Conservation (phyloP, 495 filamentous ascomycete genomes). For the Daldinia caldariorum region DNA sequence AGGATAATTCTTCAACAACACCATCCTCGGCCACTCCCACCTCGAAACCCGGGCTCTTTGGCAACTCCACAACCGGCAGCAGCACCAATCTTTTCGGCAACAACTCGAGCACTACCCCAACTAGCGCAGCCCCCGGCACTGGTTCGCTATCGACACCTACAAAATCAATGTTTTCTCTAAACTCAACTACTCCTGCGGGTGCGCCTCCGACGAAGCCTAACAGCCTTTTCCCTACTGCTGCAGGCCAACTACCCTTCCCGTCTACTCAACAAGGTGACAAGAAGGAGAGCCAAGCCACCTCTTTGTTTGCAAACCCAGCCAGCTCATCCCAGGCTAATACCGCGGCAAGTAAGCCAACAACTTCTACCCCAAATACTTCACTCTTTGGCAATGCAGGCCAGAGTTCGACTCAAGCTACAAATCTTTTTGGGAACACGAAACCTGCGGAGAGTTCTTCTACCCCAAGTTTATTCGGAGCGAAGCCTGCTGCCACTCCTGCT, state of each 20-base stretch:
- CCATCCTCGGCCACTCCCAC: slow-evolving; percentile 38
- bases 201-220: slow-evolving; percentile 61
- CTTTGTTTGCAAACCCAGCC: slow-evolving; percentile 28
- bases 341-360: slow-evolving; percentile 29
- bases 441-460: slow-evolving; percentile 37
- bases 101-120: slow-evolving; percentile 54
- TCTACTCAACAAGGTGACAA: slow-evolving; percentile 34
- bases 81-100: slow-evolving; percentile 52
- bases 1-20: slow-evolving; percentile 22
- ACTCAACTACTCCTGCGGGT: slow-evolving; percentile 72
- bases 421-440: slow-evolving; percentile 38
- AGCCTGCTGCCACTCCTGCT: slow-evolving; percentile 16
- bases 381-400: slow-evolving; percentile 33
- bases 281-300: slow-evolving; percentile 29
- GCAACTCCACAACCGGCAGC: slow-evolving; percentile 37
- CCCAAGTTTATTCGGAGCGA: slow-evolving; percentile 33
- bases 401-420: slow-evolving; percentile 17
- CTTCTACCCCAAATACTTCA: slow-evolving; percentile 23
- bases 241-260: slow-evolving; percentile 35
- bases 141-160: slow-evolving; percentile 44
- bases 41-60: slow-evolving; percentile 56
- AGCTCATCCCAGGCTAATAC: slow-evolving; percentile 26
- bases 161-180: slow-evolving; percentile 57
- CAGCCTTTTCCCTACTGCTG: slow-evolving; percentile 35
- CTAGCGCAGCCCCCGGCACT: slow-evolving; percentile 33